Conservation (phyloP, 2,329 filamentous ascomycete genomes). For the Cladophialophora carrionii region DNA sequence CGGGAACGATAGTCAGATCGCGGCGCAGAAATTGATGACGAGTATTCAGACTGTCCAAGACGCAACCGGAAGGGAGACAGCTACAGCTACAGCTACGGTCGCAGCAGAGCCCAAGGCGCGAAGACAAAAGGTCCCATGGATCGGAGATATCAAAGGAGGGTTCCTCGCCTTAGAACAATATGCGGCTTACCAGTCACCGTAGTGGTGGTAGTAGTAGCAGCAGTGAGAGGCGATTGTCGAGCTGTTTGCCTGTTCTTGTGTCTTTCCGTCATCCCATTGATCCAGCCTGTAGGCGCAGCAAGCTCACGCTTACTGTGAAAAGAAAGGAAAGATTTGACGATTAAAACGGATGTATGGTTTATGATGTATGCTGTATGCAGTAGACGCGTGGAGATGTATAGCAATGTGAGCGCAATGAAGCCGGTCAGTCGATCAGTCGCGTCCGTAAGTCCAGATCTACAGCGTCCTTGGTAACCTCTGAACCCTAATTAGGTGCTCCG, state of each 20-base stretch:
- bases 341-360: too few species aligned
- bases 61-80: slow-evolving; percentile 35
- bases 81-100: neutral
- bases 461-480: too few species aligned
- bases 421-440: neutral
- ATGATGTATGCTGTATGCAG: too few species aligned
- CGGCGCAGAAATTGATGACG: slow-evolving; percentile 47
- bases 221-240: neutral
- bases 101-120: neutral
- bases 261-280: too few species aligned
- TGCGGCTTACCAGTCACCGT: neutral
- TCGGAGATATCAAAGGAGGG: slow-evolving; percentile 37
- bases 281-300: neutral
- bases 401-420: too few species aligned
- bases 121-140: slow-evolving; percentile 26
- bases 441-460: neutral
- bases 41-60: neutral
- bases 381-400: too few species aligned
- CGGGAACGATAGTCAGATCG: slow-evolving; percentile 56
- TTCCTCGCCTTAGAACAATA: slow-evolving; percentile 33
- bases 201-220: neutral
- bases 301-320: neutral
- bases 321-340: neutral
- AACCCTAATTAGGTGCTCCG: neutral
- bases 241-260: neutral